Conservation (phyloP, 2,329 filamentous ascomycete species). For the Annulohypoxylon truncatum region DNA sequence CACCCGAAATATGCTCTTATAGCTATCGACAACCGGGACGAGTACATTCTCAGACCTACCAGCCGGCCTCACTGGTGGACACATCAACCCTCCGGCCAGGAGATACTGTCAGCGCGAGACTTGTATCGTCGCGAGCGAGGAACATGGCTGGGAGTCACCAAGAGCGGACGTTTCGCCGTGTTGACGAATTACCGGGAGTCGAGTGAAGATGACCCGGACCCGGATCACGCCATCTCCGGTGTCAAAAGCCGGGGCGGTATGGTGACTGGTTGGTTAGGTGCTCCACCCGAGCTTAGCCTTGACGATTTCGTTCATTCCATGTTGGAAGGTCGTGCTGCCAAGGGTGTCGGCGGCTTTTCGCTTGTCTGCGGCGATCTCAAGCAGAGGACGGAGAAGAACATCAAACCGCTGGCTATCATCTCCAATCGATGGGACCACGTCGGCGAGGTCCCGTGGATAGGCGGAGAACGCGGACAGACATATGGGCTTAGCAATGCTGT, state of each 20-base stretch:
- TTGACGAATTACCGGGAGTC: conserved; percentile 75
- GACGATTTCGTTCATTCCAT: conserved; percentile 64
- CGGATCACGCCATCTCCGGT: conserved; percentile 64
- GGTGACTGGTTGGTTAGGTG: conserved; percentile 71
- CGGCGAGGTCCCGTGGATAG: conserved; percentile 69
- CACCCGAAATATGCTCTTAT: conserved; percentile 82
- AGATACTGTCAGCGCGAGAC: conserved; percentile 70
- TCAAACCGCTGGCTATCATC: conserved; percentile 68
- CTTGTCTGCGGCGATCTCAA: conserved; percentile 73
- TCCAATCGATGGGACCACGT: conserved; percentile 68
- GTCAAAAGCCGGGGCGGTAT: conserved; percentile 71
- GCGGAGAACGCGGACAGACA: conserved; percentile 60
- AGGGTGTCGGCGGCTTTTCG: conserved; percentile 74
- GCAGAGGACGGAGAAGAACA: conserved; percentile 41
- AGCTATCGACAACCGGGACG: conserved; percentile 82
- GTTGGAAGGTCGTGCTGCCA: conserved; percentile 64
- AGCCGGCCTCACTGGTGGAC: conserved; percentile 74
- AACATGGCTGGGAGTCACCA: conserved; percentile 74
- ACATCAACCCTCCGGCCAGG: conserved; percentile 55
- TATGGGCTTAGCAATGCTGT: conserved; percentile 73
- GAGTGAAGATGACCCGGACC: conserved; percentile 61
- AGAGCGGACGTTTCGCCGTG: conserved; percentile 69
- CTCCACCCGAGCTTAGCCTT: conserved; percentile 60
- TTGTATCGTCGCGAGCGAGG: conserved; percentile 71
- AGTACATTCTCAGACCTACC: conserved; percentile 73